Base-by-base conservation (phyloP, 2,329 filamentous ascomycete species). In the Exophiala sp. region DNA sequence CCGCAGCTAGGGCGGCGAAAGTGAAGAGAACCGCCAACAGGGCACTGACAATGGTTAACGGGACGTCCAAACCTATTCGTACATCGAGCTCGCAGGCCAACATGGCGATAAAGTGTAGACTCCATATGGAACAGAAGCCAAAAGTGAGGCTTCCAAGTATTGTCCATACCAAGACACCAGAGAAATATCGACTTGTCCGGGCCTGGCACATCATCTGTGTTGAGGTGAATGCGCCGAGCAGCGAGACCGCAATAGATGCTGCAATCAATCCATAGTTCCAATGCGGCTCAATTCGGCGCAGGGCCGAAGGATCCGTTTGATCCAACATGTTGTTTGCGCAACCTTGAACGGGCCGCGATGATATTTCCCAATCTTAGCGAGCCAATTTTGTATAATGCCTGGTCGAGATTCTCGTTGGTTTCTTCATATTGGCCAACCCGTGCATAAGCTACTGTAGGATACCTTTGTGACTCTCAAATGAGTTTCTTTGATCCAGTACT, bases 201-300 rank as follows among this genome's bases (percentile, higher is more conserved):
- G 66, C 66, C 51, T 68, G 66, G 50, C 65, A 67, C 63, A 68
- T 65, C 49, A 68, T 61, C 44, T 68, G 66, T 9, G 66, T 68
- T 5, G 66, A 65, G 3, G 66, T 68, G 45, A 68, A 68, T 20
- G 65, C 64, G 11, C 66, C 66, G 2, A 68, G 56, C 5, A 68
- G 62, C 2, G 65, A 67, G 18, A 68, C 64, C 20, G 65, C 66
- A 43, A 68, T 65, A 33, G 65, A 67, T 11, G 66, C 66, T 8
- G 60, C 60, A 20, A 68, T 65, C 41, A 68, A 49, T 4, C 58
- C 57, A 38, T 35, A 42, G 44, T 68, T 65, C 66, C 66, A 68
- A 50, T 56, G 55, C 29, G 61, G 62, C 46, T 64, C 55, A 24
- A 65, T 54, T 39, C 53, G 57, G 36, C 61, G 55, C 29, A 63